A percentile compares a stretch with the other conserved stretches of the same genome.
Conservation (phyloP, 2,329 filamentous ascomycete species). For the Verticillium longisporum region DNA sequence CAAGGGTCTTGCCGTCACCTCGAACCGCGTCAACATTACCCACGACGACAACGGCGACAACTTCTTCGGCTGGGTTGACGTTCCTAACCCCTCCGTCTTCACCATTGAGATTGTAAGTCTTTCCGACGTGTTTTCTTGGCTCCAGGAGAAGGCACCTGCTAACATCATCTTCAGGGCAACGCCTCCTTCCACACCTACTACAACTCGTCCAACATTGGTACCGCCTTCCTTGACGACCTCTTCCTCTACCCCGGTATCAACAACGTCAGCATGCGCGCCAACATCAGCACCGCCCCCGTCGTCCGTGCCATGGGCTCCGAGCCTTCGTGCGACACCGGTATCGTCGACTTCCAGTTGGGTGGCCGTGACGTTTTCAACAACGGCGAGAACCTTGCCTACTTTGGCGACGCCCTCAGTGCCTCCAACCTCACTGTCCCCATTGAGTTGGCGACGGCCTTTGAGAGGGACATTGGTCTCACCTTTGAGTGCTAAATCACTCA, state of each 20-base stretch:
- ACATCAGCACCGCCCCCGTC: constrained; percentile 42
- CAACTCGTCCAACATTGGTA: constrained; percentile 44
- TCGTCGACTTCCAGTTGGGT: constrained; percentile 47
- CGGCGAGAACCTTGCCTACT: constrained; percentile 48
- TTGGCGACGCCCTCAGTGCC: constrained; percentile 44
- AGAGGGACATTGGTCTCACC: constrained; percentile 19
- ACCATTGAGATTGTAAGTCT: constrained; percentile 55
- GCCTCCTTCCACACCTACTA: constrained; percentile 54
- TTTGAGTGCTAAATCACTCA: not conserved
- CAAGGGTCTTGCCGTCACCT: constrained; percentile 42
- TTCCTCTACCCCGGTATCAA: constrained; percentile 53
- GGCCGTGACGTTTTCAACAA: constrained; percentile 45
- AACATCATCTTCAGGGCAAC: constrained; percentile 42
- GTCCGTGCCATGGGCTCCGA: constrained; percentile 31
- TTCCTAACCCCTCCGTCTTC: constrained; percentile 58
- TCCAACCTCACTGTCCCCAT: constrained; percentile 46
- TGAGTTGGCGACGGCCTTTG: constrained; percentile 39
- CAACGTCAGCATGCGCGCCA: constrained; percentile 45
- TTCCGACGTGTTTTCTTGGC: not conserved
- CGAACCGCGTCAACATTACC: constrained; percentile 38
- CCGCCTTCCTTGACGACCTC: constrained; percentile 50
- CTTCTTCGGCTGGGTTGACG: constrained; percentile 51
- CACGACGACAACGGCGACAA: constrained; percentile 42
- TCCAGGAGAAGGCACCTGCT: not conserved
- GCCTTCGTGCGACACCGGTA: constrained; percentile 46